Percentiles rank a stretch among this genome's conserved stretches.
Conservation (phyloP, 2,329 filamentous ascomycete species). For the Neofusicoccum parvum region DNA sequence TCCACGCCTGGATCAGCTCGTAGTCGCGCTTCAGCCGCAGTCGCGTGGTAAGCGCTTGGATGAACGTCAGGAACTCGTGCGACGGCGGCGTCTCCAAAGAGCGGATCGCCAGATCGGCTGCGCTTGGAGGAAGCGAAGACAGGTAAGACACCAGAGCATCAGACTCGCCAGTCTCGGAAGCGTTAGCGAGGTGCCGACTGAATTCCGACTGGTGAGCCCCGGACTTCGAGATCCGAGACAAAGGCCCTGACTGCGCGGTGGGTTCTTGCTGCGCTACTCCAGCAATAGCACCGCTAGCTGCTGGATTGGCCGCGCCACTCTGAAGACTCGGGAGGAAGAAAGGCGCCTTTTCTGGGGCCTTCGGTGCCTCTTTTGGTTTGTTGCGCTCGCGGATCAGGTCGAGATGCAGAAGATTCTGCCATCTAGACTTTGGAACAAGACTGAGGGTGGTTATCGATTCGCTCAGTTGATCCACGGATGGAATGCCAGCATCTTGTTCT, state of each 20-base stretch:
- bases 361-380: slow-evolving; percentile 88
- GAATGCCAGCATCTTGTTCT: slow-evolving; percentile 47
- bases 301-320: slow-evolving; percentile 27
- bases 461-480: slow-evolving; percentile 74
- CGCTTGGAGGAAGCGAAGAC: slow-evolving; percentile 78
- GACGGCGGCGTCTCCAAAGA: slow-evolving; percentile 63
- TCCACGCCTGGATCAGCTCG: slow-evolving; percentile 94
- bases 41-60: slow-evolving; percentile 74
- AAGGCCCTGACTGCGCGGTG: slow-evolving; percentile 25
- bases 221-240: slow-evolving; percentile 38
- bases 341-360: slow-evolving; percentile 88
- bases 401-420: slow-evolving; percentile 92
- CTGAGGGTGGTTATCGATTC: slow-evolving; percentile 84
- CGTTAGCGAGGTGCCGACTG: slow-evolving; percentile 50
- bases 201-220: slow-evolving; percentile 42
- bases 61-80: slow-evolving; percentile 78
- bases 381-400: slow-evolving; percentile 91
- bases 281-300: slow-evolving; percentile 22
- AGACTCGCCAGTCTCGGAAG: slow-evolving; percentile 61
- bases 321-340: slow-evolving; percentile 84
- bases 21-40: slow-evolving; percentile 76
- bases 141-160: slow-evolving; percentile 74
- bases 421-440: slow-evolving; percentile 83
- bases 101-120: slow-evolving; percentile 87
- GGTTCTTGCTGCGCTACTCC: slow-evolving; percentile 30